Base-by-base conservation (phyloP, 2,329 filamentous ascomycete species). In the Rhexocercosporidium sp. region DNA sequence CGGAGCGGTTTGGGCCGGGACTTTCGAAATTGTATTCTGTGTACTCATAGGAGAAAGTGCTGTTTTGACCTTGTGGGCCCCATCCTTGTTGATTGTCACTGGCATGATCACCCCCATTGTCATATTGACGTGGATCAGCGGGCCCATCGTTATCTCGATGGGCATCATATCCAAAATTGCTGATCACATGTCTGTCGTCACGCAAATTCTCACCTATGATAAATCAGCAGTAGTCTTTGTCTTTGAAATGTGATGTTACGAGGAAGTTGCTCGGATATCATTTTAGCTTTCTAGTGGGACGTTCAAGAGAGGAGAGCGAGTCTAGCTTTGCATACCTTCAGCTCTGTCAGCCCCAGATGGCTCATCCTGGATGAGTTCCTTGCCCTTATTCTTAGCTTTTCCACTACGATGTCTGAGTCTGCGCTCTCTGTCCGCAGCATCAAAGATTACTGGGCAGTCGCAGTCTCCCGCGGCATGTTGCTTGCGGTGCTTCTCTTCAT, bases 401-500 rank as follows among this genome's bases (percentile, higher is more conserved):
- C 27, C 47, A 57, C 25, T 29, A 11, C 57, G 60, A 44, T 62
- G 49, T 64, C 64, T 37, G 14, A 67, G 39, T 22, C 70, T 60
- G 7, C 66, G 64, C 37, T 72, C 71, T n/a, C 70, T 59, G 18
- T 74, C 68, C 22, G 67, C 70, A 4, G 66, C 64, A 44, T 68
- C 69, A 51, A 76, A 77, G 27, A 74, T 68, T 1, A 71, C 63
- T 18, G 71, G 68, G 49, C 75, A 76, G 1, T 49, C n/a, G 49
- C 74, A 76, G n/a, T 75, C 69, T 9, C 69, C 69, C 5, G 59
- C 53, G 61, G 69, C 47, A 47, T 76, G 75, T 18, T 56, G 39
- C 25, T 62, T 44, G 12, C 66, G 69, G 62, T 77, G 74, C n/a
- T 66, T 63, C 20, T 73, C 70, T 41, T 77, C 76, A 9, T 73